Conservation (phyloP, 1,139 yeast genomes). For the Candida mesenterica region DNA sequence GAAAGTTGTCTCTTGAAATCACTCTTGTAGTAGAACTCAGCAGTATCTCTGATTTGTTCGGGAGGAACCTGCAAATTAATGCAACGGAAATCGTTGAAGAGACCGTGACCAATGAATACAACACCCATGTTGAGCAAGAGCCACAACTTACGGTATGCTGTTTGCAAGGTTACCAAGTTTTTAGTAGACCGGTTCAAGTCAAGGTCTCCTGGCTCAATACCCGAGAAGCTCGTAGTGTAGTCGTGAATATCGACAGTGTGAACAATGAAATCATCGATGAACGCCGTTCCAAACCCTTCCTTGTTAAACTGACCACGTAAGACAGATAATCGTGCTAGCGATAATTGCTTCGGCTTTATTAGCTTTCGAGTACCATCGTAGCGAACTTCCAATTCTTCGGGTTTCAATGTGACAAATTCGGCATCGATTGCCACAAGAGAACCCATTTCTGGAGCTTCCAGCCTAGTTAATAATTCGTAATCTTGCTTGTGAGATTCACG, state of each 20-base stretch:
- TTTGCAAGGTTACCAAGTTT: slow-evolving; percentile 74
- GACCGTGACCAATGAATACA: slow-evolving; percentile 92
- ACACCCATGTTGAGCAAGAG: slow-evolving; percentile 83
- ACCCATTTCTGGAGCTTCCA: slow-evolving; percentile 74
- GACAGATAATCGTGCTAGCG: slow-evolving; percentile 88
- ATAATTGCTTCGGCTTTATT: slow-evolving; percentile 70
- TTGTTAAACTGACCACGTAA: slow-evolving; percentile 62
- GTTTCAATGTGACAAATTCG: slow-evolving; percentile 82
- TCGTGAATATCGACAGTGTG: slow-evolving; percentile 73
- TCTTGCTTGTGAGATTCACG: slow-evolving; percentile 60
- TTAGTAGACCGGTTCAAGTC: slow-evolving; percentile 67
- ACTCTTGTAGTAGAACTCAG: slow-evolving; percentile 71
- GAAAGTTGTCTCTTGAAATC: slow-evolving; percentile 74
- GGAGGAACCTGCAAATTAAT: slow-evolving; percentile 88
- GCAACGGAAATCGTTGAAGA: slow-evolving; percentile 86
- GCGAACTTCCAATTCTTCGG: slow-evolving; percentile 77
- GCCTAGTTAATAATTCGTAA: slow-evolving; percentile 60
- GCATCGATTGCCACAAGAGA: slow-evolving; percentile 92
- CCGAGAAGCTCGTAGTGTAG: slow-evolving; percentile 86
- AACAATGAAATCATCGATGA: slow-evolving; percentile 90
- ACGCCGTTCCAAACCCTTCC: slow-evolving; percentile 66
- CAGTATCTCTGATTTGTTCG: slow-evolving; percentile 85
- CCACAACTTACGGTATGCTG: slow-evolving; percentile 89
- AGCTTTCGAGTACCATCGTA: slow-evolving; percentile 64
- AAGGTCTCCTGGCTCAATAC: slow-evolving; percentile 89